Evolutionary conservation across 805 yeast species (phyloP), one percentile per base, ranked within the genome.

Genomic region (Lipomyces orientalis): DNA sequence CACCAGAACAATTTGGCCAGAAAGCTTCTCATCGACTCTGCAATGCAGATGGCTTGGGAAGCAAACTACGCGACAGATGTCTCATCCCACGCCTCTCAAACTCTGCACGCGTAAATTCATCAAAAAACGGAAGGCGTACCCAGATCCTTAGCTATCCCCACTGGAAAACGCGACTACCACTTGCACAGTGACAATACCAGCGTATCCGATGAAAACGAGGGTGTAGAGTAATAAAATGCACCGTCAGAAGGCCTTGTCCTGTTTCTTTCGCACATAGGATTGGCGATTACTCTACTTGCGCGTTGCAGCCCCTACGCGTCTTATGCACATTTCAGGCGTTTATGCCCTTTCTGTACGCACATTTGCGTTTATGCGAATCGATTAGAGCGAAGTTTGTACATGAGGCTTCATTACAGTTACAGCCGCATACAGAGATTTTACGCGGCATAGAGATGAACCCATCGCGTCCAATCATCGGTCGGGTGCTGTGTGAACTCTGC

Each of bases 261-360:
- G 6, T n/a, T 43, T 43, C 16, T 43, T 43, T 43, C 49, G 49
- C 49, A 19, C n/a, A 25, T 9, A 43, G 22, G 49, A n/a, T 1
- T 4, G 7, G 29, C 29, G 49, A 16, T 14, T 2, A 19, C 7
- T n/a, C 22, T 19, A 19, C 49, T 43, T 43, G 16, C 49, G 49
- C 49, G 49, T 43, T 43, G n/a, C 49, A 4, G 22, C 49, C 49
- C 22, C n/a, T n/a, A 43, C 49, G 49, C 49, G 49, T 43, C 49
- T 43, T 43, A 43, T 43, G 49, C 49, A 4, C 8, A 3, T 7
- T 2, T 43, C 4, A 4, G 6, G 49, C 10, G 49, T 2, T 43
- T 43, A 43, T 43, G 49, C 49, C 49, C n/a, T n/a, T 43, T 43
- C 49, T 43, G n/a, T 5, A 8, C 16, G 49, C 49, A 4, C 49